Percentiles rank a stretch among this genome's conserved stretches.
Conservation (phyloP, 2,329 filamentous ascomycete species). For the Bimuria novae-zelandiae region DNA sequence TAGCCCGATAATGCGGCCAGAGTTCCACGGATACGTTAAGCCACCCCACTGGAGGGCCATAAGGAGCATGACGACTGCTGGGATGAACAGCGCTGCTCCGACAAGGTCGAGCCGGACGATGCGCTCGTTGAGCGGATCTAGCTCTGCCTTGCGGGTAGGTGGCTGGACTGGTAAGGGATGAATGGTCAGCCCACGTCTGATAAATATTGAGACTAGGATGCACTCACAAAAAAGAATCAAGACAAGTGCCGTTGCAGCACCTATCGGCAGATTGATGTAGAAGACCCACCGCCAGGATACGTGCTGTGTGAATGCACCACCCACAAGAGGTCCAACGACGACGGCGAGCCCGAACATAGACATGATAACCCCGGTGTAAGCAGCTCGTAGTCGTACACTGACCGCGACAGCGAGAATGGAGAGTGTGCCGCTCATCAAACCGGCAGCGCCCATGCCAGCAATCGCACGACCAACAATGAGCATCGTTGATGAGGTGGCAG, state of each 20-base stretch:
- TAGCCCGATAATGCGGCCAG: conserved; percentile 51
- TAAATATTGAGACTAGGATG: not conserved
- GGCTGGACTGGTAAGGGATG: conserved; percentile 17
- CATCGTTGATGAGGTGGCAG: conserved; percentile 45
- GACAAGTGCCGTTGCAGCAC: conserved; percentile 23
- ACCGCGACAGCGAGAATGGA: conserved; percentile 48
- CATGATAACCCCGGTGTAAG: conserved; percentile 51
- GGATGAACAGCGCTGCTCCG: conserved; percentile 50
- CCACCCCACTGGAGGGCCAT: conserved; percentile 56
- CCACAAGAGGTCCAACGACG: conserved; percentile 36
- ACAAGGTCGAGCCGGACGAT: conserved; percentile 51
- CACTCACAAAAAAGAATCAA: conserved; percentile 18
- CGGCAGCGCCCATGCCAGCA: conserved; percentile 53
- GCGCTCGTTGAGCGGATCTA: conserved; percentile 19
- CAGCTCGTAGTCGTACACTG: conserved; percentile 48
- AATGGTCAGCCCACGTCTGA: not conserved
- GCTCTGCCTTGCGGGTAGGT: conserved; percentile 21
- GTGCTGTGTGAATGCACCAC: conserved; percentile 50
- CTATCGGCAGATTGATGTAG: conserved; percentile 54
- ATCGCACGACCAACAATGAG: conserved; percentile 55
- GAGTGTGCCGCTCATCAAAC: conserved; percentile 48
- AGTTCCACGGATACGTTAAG: conserved; percentile 50
- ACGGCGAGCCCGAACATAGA: conserved; percentile 47
- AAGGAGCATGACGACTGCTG: conserved; percentile 49
- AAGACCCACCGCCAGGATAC: conserved; percentile 50